Conservation (phyloP, 179 eudicot genomes). For the Patellifolia procumbens region DNA sequence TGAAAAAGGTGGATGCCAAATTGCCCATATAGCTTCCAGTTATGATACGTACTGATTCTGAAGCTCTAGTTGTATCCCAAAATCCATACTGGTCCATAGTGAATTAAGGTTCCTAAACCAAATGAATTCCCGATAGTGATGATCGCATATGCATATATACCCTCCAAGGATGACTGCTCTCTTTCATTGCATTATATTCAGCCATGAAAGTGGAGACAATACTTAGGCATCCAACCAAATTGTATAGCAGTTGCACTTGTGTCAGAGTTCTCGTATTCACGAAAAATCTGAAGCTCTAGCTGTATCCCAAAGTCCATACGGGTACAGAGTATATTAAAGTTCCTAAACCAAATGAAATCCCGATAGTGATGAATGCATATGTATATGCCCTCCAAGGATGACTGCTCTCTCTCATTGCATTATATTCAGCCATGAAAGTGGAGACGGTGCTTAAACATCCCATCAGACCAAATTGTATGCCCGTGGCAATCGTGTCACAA, state of each 20-base stretch:
- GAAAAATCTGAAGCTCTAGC: constrained; percentile 8
- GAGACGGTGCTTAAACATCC: constrained; percentile 91
- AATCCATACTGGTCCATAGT: constrained; percentile 50
- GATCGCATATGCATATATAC: constrained; percentile 71
- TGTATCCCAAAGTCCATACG: constrained; percentile 43
- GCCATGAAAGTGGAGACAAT: constrained; percentile 88
- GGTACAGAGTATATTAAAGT: constrained; percentile 60
- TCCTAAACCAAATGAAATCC: constrained; percentile 54
- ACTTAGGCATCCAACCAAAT: constrained; percentile 80
- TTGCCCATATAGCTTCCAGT: too few species aligned
- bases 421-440: constrained; percentile 75
- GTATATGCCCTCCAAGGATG: constrained; percentile 71
- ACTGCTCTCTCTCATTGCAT: constrained; percentile 60
- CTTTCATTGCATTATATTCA: constrained; percentile 67
- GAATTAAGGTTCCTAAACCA: constrained; percentile 54
- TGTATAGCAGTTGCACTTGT: constrained; percentile 64
- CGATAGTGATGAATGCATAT: constrained; percentile 58
- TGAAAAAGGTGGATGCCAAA: too few species aligned
- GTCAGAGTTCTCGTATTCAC: constrained; percentile 48
- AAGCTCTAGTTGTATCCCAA: constrained; percentile 34
- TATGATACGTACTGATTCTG: too few species aligned
- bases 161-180: constrained; percentile 60
- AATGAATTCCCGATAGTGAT: constrained; percentile 55
- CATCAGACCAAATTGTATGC: constrained; percentile 68
- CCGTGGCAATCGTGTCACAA: constrained; percentile 58